Conservation (phyloP, 2,329 filamentous ascomycete species). For the Apiospora saccharicola region DNA sequence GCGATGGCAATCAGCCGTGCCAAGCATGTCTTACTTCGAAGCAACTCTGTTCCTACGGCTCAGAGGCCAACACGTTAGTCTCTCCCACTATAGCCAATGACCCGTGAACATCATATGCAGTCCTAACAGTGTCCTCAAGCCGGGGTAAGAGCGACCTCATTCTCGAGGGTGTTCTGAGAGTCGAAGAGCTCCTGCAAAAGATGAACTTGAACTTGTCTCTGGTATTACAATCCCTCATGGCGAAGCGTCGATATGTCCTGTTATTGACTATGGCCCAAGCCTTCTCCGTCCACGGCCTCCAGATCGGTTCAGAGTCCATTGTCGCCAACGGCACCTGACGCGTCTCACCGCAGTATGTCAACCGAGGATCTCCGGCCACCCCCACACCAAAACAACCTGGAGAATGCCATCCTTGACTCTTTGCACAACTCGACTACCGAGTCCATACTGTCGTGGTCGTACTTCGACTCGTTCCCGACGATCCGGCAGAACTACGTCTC, state of each 20-base stretch:
- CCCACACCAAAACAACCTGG: slow-evolving; percentile 41
- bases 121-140: slow-evolving; percentile 34
- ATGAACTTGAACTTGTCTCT: slow-evolving; percentile 47
- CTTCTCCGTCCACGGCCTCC: slow-evolving; percentile 14
- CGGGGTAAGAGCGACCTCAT: slow-evolving; percentile 60
- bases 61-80: slow-evolving; percentile 53
- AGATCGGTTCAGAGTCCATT: slow-evolving; percentile 26
- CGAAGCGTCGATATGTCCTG: too few relatives aligned
- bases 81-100: neutral
- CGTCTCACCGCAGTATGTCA: slow-evolving; percentile 27
- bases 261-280: slow-evolving; percentile 29
- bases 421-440: slow-evolving; percentile 60
- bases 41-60: slow-evolving; percentile 51
- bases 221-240: neutral
- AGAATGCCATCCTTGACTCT: slow-evolving; percentile 57
- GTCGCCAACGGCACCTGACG: slow-evolving; percentile 19
- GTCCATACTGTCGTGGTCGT: slow-evolving; percentile 58
- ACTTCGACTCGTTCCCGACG: slow-evolving; percentile 54
- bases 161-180: slow-evolving; percentile 56
- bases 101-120: neutral
- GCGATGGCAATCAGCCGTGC: slow-evolving; percentile 56
- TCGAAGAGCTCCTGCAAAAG: slow-evolving; percentile 55
- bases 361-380: slow-evolving; percentile 25
- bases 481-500: slow-evolving; percentile 52
- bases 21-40: slow-evolving; percentile 46